These are phyloP conservation scores for Rubia yunnanensis DNA, from an alignment of 257 asterid genomes.

Conservation along the genomic window DNA sequence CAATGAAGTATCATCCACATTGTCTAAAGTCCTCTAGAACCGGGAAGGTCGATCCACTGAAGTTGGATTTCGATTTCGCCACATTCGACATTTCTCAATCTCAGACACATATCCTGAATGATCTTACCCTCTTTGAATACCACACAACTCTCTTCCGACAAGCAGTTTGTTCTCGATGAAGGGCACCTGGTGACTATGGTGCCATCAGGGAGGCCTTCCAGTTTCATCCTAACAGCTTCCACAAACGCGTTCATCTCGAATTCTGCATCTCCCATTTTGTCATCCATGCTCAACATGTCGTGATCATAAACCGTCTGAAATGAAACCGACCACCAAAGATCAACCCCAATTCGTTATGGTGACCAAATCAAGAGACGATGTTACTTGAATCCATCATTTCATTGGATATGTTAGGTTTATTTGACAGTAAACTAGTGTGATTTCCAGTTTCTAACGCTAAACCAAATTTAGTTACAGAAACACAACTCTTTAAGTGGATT, in stretches of 20 bases:
- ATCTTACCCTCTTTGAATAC: slow-evolving; percentile 29
- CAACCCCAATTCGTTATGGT: background rate
- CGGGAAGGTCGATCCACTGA: slow-evolving; percentile 44
- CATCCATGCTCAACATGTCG: slow-evolving; percentile 40
- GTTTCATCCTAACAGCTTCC: slow-evolving; percentile 33
- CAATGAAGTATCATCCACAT: background rate
- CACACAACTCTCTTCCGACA: slow-evolving; percentile 32
- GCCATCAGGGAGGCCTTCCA: slow-evolving; percentile 27
- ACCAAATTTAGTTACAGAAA: background rate
- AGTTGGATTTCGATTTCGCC: slow-evolving; percentile 45
- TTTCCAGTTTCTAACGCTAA: background rate
- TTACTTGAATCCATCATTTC: no score
- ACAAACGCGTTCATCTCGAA: slow-evolving; percentile 30
- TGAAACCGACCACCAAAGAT: background rate
- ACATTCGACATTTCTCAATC: slow-evolving; percentile 39
- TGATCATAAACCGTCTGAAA: slow-evolving; percentile 42
- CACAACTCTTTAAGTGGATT: background rate
- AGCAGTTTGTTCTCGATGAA: slow-evolving; percentile 33
- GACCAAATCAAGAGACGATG: background rate
- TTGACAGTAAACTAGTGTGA: no score
- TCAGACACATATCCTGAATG: slow-evolving; percentile 34
- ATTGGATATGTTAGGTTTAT: no score
- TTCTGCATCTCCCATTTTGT: slow-evolving; percentile 47
- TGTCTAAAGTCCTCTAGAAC: slow-evolving; percentile 28
- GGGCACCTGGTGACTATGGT: slow-evolving; percentile 24